Percentiles rank a stretch among this genome's conserved stretches.
Conservation (phyloP, 169 alveolate species). For the Plasmodium ovale region DNA sequence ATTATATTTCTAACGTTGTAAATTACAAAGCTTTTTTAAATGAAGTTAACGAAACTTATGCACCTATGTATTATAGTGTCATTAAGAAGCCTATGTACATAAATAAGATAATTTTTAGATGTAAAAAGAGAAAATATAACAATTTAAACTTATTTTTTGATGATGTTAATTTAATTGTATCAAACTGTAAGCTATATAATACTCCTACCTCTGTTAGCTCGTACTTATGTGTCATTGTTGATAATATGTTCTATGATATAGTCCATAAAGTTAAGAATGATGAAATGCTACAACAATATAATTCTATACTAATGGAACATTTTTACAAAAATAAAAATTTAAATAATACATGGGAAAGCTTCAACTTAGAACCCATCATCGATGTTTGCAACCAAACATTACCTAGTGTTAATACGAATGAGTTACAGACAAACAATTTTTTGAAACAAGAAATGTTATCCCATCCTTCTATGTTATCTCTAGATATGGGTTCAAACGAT, state of each 20-base stretch:
- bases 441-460: not conserved
- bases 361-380: not conserved
- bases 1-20: slow-evolving; percentile 10
- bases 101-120: slow-evolving; percentile 61
- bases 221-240: slow-evolving; percentile 68
- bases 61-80: slow-evolving; percentile 72
- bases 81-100: slow-evolving; percentile 72
- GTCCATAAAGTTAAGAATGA: slow-evolving; percentile 34
- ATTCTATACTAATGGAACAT: slow-evolving; percentile 43
- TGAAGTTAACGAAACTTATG: slow-evolving; percentile 74
- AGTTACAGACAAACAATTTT: not conserved
- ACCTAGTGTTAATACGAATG: not conserved
- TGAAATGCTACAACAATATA: slow-evolving; percentile 37
- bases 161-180: slow-evolving; percentile 61
- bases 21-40: slow-evolving; percentile 71
- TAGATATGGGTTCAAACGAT: not conserved
- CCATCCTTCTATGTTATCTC: not conserved
- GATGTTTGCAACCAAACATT: not conserved
- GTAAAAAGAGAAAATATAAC: slow-evolving; percentile 68
- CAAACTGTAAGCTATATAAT: slow-evolving; percentile 66
- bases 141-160: slow-evolving; percentile 60
- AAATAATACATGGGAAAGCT: slow-evolving; percentile 61
- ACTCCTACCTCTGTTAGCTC: slow-evolving; percentile 72
- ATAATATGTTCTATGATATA: slow-evolving; percentile 49
- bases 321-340: slow-evolving; percentile 69